Evolutionary conservation across 371 early-diverging fungal genomes (phyloP).

Genomic region (Syncephalis plumigaleata): DNA sequence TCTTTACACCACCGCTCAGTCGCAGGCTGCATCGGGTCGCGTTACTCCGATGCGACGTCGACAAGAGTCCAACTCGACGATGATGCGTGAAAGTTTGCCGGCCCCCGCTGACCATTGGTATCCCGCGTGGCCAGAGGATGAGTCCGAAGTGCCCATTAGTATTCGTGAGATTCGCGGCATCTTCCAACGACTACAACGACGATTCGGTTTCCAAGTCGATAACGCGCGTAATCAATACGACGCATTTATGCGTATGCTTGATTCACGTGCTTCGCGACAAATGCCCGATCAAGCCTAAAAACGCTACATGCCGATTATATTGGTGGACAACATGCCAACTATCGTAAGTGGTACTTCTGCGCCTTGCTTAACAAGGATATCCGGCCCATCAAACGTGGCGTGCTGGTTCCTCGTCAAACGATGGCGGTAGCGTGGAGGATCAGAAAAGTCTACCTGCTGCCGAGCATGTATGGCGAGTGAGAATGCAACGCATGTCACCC

Average conservation of each 20-base stretch:
- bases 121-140: constrained; percentile 20
- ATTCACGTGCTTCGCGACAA: constrained; percentile 70
- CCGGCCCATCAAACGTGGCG: constrained; percentile 25
- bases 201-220: constrained; percentile 74
- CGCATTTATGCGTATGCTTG: constrained; percentile 62
- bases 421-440: constrained; percentile 8
- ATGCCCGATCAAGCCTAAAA: constrained; percentile 50
- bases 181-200: constrained; percentile 33
- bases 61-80: background rate
- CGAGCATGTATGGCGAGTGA: constrained; percentile 46
- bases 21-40: constrained; percentile 9
- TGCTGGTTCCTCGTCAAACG: constrained; percentile 9
- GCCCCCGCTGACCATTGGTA: constrained; percentile 1
- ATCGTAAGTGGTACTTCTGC: constrained; percentile 74
- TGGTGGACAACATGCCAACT: constrained; percentile 71
- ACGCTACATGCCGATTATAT: constrained; percentile 75
- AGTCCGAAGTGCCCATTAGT: constrained; percentile 40
- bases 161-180: constrained; percentile 43
- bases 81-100: constrained; percentile 1
- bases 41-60: background rate
- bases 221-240: constrained; percentile 59
- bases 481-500: constrained; percentile 57
- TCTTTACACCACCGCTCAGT: constrained; percentile 3
- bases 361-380: constrained; percentile 58
- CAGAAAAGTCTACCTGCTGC: constrained; percentile 24